phyloP scores from a whole-genome alignment of 108 stramenopile species.

The Skeletonema menzelii region DNA sequence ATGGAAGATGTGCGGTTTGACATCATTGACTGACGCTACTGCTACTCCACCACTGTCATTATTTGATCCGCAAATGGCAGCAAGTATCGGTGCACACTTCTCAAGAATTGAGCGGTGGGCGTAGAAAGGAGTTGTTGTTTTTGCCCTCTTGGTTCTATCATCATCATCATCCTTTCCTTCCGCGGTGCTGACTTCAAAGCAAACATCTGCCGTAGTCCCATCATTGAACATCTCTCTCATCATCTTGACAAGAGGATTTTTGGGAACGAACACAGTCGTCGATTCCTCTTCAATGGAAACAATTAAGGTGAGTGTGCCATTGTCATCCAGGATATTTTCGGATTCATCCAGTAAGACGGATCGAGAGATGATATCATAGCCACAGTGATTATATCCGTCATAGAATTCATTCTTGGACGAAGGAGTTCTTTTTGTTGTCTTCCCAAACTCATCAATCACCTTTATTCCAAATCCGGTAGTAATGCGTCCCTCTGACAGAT shows the following conservation, averaged over 20 bases:
- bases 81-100: neutral
- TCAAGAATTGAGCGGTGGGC: neutral
- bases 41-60: neutral
- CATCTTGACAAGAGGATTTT: neutral
- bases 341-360: neutral
- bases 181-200: neutral
- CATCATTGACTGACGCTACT: conserved; percentile 6
- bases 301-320: neutral
- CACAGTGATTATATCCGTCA: too few relatives aligned
- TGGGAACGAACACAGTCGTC: neutral
- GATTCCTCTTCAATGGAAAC: neutral
- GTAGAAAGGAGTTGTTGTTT: neutral
- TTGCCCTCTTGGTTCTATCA: too few relatives aligned
- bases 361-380: neutral
- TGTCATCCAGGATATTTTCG: too few relatives aligned
- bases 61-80: neutral
- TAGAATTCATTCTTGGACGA: too few relatives aligned
- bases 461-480: too few relatives aligned
- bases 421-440: too few relatives aligned
- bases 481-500: too few relatives aligned
- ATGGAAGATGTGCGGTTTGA: conserved; percentile 4
- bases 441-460: too few relatives aligned
- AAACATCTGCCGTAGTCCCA: neutral
- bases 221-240: neutral
- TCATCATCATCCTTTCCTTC: neutral